These are phyloP conservation scores for Dichotomocladium elegans DNA, from an alignment of 371 early-diverging fungal genomes.

Conservation along the genomic window DNA sequence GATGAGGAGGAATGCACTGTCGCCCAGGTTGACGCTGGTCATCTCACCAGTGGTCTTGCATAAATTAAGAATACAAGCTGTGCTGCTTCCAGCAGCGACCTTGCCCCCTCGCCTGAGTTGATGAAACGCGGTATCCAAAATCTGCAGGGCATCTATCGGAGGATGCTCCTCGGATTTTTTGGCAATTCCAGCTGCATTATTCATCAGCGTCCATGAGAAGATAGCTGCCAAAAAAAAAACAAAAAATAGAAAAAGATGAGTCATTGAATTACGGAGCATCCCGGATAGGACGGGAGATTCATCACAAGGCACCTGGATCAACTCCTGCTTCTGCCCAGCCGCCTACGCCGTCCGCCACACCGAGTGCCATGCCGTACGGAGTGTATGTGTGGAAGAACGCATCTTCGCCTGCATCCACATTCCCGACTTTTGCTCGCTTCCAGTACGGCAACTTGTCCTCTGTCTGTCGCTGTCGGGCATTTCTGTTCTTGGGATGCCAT, in stretches of 20 bases:
- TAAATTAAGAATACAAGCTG: constrained; percentile 63
- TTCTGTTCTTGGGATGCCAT: constrained; percentile 48
- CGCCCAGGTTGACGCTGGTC: constrained; percentile 62
- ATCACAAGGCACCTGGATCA: constrained; percentile 31
- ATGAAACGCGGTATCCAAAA: constrained; percentile 56
- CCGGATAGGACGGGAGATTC: neutral
- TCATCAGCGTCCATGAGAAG: constrained; percentile 70
- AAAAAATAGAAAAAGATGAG: constrained; percentile 2
- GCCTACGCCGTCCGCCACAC: constrained; percentile 73
- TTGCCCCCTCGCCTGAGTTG: constrained; percentile 53
- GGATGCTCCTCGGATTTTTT: constrained; percentile 24
- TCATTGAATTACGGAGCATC: too few species aligned
- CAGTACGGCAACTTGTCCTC: constrained; percentile 38
- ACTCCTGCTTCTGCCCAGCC: constrained; percentile 62
- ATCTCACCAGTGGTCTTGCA: constrained; percentile 62
- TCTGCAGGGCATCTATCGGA: constrained; percentile 53
- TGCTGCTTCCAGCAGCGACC: constrained; percentile 65
- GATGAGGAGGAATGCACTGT: constrained; percentile 62
- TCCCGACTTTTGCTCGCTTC: constrained; percentile 45
- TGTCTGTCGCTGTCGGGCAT: constrained; percentile 12
- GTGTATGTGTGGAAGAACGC: constrained; percentile 65
- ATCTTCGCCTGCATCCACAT: constrained; percentile 73
- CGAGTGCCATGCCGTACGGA: constrained; percentile 54
- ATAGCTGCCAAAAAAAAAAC: constrained; percentile 38
- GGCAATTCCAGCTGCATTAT: constrained; percentile 61